phyloP scores from a whole-genome alignment of 2,329 filamentous ascomycete genomes.

The Paecilomyces formosus region DNA sequence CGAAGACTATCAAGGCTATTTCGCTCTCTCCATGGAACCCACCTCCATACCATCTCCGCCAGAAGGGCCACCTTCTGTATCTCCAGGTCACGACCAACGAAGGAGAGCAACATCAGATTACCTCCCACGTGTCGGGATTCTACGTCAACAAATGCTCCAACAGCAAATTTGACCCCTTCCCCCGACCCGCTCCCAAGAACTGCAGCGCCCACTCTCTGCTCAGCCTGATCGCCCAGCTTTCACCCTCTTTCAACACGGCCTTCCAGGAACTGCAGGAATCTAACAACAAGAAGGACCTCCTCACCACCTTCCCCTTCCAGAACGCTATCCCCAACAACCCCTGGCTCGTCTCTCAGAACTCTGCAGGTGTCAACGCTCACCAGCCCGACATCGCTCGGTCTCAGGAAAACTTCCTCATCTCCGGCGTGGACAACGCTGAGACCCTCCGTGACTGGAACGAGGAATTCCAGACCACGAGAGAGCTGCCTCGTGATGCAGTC shows the following conservation, averaged over 20 bases:
- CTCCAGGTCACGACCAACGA: slow-evolving; percentile 84
- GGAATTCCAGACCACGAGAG: slow-evolving; percentile 93
- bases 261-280: slow-evolving; percentile 76
- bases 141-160: slow-evolving; percentile 96
- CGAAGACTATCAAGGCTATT: slow-evolving; percentile 86
- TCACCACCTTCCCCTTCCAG: slow-evolving; percentile 91
- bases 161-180: slow-evolving; percentile 86
- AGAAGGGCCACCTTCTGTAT: slow-evolving; percentile 89
- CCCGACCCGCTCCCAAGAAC: slow-evolving; percentile 69
- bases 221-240: slow-evolving; percentile 68
- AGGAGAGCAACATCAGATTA: slow-evolving; percentile 90
- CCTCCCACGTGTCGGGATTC: slow-evolving; percentile 88
- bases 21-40: slow-evolving; percentile 94
- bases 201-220: slow-evolving; percentile 79
- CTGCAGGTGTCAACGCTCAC: slow-evolving; percentile 60
- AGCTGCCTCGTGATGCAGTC: slow-evolving; percentile 86
- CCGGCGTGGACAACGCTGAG: slow-evolving; percentile 87
- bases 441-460: slow-evolving; percentile 98
- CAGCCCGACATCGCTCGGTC: slow-evolving; percentile 77
- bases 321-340: slow-evolving; percentile 89
- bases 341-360: slow-evolving; percentile 71
- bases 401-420: slow-evolving; percentile 85
- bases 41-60: slow-evolving; percentile 80
- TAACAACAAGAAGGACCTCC: slow-evolving; percentile 76
- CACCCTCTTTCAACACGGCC: slow-evolving; percentile 69